These are phyloP conservation scores for Penicillium tannophilum DNA, from an alignment of 495 filamentous ascomycete genomes.

Conservation along the genomic window DNA sequence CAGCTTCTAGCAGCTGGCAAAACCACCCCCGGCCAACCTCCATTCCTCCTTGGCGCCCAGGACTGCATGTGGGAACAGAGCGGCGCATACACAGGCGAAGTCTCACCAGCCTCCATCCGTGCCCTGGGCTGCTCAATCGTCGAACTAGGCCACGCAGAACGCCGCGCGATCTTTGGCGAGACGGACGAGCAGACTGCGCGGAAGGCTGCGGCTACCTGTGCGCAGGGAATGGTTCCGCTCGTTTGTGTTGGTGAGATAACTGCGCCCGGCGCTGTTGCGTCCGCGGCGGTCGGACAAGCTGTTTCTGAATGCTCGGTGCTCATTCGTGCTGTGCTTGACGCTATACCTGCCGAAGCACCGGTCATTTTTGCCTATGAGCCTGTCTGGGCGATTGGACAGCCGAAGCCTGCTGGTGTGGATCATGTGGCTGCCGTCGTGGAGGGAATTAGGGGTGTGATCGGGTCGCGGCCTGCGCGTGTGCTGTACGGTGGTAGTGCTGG, in stretches of 20 bases:
- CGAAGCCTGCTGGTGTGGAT: slow-evolving; percentile 67
- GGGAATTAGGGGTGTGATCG: slow-evolving; percentile 53
- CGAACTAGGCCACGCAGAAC: slow-evolving; percentile 80
- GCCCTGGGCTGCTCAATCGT: slow-evolving; percentile 69
- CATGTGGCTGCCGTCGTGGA: slow-evolving; percentile 73
- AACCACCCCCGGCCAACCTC: slow-evolving; percentile 22
- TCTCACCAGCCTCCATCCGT: slow-evolving; percentile 65
- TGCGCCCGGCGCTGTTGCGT: slow-evolving; percentile 48
- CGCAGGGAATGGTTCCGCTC: slow-evolving; percentile 73
- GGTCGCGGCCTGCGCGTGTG: slow-evolving; percentile 56
- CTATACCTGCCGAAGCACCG: slow-evolving; percentile 59
- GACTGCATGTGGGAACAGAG: slow-evolving; percentile 62
- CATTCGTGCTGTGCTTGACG: slow-evolving; percentile 60
- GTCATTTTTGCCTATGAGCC: slow-evolving; percentile 86
- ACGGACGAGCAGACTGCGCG: slow-evolving; percentile 61
- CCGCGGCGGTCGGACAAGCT: slow-evolving; percentile 57
- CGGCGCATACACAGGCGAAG: slow-evolving; percentile 77
- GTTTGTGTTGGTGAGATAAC: slow-evolving; percentile 76
- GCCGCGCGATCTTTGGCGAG: slow-evolving; percentile 68
- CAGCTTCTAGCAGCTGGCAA: slow-evolving; percentile 27
- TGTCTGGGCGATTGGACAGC: slow-evolving; percentile 83
- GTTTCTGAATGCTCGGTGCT: slow-evolving; percentile 66
- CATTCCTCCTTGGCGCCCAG: slow-evolving; percentile 72
- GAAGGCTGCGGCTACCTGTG: slow-evolving; percentile 67
- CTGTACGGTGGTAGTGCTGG: slow-evolving; percentile 82